Evolutionary conservation across 2,329 filamentous ascomycete species (phyloP), one percentile per base, ranked within the genome.

Genomic region (Calonectria pseudoreteaudii): DNA sequence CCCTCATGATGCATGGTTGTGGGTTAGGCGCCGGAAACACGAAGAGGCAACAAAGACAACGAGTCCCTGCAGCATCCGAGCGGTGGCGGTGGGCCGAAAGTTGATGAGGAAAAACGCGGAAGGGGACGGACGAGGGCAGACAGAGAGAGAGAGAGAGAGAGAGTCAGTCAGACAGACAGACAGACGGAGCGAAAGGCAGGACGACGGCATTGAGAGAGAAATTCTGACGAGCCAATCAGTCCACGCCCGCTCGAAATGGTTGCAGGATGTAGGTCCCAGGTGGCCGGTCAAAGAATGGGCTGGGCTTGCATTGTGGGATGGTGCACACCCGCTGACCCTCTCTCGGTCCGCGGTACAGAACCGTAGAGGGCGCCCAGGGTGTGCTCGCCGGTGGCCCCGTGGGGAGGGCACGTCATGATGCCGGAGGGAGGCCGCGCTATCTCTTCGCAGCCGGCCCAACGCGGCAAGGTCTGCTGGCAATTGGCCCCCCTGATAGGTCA

Each of bases 1-100:
- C 56, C 34, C 34, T 62, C 56, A 62, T 62, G 36, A 62, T 62
- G 56, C 56, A 62, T 41, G 36, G 56, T 14, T 62, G 36, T 62
- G 56, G 56, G 56, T 13, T 38, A 3, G n/a, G 36, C 26, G 56
- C 34, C 23, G 7, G 56, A 20, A 20, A 56, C 30, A 56, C 30
- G 52, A 20, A 34, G 56, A 41, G 34, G 56, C 56, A 26, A 11
- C 44, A 34, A 36, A 41, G 34, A 36, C 56, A 26, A 11, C 44
- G 44, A 47, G 44, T 47, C 44, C n/a, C 44, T n/a, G 20, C 44
- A 47, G 44, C 44, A 47, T 47, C 10, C 44, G 44, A 13, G 44
- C 44, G 44, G 44, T 47, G 44, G 44, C 44, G 44, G 44, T 47
- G 44, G 44, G 44, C n/a, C 44, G n/a, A 9, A 13, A 23, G 44